Evolutionary conservation across 2,329 filamentous ascomycete genomes (phyloP), one percentile per base, ranked within the genome.

Genomic region (Ophiocordyceps camponoti-leonardi): DNA sequence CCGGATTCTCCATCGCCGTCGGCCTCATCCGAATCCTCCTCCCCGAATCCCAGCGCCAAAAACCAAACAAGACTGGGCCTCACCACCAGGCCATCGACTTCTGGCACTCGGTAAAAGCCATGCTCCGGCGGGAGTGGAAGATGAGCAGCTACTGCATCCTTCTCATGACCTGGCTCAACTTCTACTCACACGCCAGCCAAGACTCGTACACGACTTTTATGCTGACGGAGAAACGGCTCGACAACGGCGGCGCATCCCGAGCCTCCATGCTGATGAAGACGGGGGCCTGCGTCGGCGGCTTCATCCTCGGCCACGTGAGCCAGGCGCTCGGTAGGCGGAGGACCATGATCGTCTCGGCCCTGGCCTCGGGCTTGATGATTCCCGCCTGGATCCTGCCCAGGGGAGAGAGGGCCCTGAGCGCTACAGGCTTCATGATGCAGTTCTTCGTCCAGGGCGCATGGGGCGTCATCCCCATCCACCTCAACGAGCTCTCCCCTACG

Each of bases 161-260:
- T 50, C 67, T 90, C 45, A 87, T 88, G 83, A 83, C 79, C 0
- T 83, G 81, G 72, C 78, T 79, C 67, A 80, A 79, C 63, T 79
- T 71, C 60, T 86, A 84, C 65, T 83, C 79, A 44, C 84, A 90
- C 66, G 85, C 82, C 2, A 81, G 77, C 22, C 83, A 90, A 59
- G 84, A 90, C 64, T 81, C 75, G 43, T 88, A 87, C 65, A 86
- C 83, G 0, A 87, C 83, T 3, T 86, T 87, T 58, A 82, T 88
- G 79, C 68, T 81, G 37, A 72, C 71, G 5, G 72, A 85, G 53
- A 87, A 88, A 62, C 76, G 79, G 50, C 69, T 88, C 48, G 55
- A 69, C 46, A 81, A 84, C 54, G 56, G 66, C 1, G 70, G 69
- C 1, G 80, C 83, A 5, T 81, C 73, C 8, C 76, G 81, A n/a